Evolutionary conservation across 139 green algal genomes (phyloP).

Genomic region (Ulvella scutata): DNA sequence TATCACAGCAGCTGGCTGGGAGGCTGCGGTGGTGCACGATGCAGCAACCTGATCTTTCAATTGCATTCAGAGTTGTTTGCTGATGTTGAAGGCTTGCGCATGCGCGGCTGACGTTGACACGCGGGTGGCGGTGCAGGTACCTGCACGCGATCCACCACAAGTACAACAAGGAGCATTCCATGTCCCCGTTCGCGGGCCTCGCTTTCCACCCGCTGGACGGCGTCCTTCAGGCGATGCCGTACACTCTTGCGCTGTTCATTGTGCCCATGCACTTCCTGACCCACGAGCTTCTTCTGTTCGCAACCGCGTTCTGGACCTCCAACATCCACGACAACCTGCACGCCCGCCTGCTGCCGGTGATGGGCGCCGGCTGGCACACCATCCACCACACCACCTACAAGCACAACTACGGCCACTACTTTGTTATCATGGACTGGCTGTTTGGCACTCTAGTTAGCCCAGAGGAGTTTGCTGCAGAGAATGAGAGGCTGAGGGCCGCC

Average conservation of each 20-base stretch:
- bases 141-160: constrained; percentile 85
- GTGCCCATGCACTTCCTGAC: constrained; percentile 85
- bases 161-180: constrained; percentile 97
- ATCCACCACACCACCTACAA: constrained; percentile 92
- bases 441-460: constrained; percentile 50
- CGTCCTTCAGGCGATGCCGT: constrained; percentile 71
- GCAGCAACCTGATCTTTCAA: not conserved
- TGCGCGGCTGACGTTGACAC: too few species aligned
- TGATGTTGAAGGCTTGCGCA: not conserved
- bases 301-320: constrained; percentile 82
- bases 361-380: constrained; percentile 91
- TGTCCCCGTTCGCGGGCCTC: constrained; percentile 86
- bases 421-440: constrained; percentile 69
- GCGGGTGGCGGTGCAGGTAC: constrained; percentile 9
- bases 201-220: constrained; percentile 85
- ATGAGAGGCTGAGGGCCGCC: too few species aligned
- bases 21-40: not conserved
- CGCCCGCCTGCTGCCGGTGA: constrained; percentile 61
- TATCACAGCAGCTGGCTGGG: not conserved
- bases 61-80: not conserved
- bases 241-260: constrained; percentile 63
- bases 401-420: constrained; percentile 94
- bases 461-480: constrained; percentile 22
- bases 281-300: constrained; percentile 84
- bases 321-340: constrained; percentile 94